These are phyloP conservation scores for Globomyces sp. DNA, from an alignment of 371 early-diverging fungal genomes.

Conservation along the genomic window DNA sequence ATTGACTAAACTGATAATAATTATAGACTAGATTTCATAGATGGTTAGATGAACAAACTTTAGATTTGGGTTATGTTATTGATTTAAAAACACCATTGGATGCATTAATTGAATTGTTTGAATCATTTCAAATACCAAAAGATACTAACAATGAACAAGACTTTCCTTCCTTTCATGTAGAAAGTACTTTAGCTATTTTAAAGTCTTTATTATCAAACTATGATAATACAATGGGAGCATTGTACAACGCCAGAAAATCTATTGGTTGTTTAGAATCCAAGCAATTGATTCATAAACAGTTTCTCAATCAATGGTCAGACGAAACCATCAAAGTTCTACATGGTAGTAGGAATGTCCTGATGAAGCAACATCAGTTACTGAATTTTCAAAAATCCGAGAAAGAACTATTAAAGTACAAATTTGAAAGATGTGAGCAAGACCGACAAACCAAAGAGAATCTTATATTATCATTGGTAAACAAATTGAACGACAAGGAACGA, in stretches of 20 bases:
- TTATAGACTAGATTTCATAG: conserved; percentile 1
- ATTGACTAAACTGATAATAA: not conserved
- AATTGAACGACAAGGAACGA: conserved; percentile 4
- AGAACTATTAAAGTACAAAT: conserved; percentile 1
- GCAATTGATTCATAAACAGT: not conserved
- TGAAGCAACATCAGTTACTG: conserved; percentile 1
- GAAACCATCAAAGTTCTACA: not conserved
- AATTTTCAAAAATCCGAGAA: conserved; percentile 7
- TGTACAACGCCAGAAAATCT: not conserved
- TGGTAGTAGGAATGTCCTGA: not conserved
- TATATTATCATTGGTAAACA: not conserved
- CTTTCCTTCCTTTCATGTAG: conserved; percentile 10
- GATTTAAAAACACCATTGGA: conserved; percentile 6
- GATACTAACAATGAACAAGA: not conserved
- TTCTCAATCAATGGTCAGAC: not conserved
- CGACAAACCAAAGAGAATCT: conserved; percentile 7
- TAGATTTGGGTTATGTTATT: not conserved
- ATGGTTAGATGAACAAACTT: conserved; percentile 6
- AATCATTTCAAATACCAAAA: conserved; percentile 10
- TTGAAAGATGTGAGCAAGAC: not conserved
- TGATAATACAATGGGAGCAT: not conserved
- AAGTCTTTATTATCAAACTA: not conserved
- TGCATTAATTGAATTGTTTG: conserved; percentile 7
- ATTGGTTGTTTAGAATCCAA: not conserved
- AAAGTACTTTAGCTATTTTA: conserved; percentile 9